Evolutionary conservation across 1,139 yeast species (phyloP).

Genomic region (Arxiozyma heterogenica): DNA sequence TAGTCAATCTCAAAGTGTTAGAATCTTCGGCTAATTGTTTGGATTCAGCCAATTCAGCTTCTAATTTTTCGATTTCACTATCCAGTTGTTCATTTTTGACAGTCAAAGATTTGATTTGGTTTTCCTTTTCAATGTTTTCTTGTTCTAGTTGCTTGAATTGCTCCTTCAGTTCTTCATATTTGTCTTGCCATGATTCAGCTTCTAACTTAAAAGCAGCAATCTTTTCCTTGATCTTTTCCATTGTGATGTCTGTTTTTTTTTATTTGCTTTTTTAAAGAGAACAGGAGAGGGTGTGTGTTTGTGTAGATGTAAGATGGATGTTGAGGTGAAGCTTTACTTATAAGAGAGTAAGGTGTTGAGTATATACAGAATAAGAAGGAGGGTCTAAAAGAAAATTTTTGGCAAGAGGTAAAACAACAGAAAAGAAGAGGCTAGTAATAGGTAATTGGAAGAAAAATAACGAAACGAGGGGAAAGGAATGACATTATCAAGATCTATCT

Average conservation of each 20-base stretch:
- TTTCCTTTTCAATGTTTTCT: conserved; percentile 84
- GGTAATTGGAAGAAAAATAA: too few species aligned
- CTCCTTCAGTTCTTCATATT: conserved; percentile 76
- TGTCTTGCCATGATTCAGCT: conserved; percentile 95
- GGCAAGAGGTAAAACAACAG: background rate
- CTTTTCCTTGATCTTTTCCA: conserved; percentile 41
- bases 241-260: conserved; percentile 6
- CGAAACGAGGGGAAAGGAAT: too few species aligned
- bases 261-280: too few species aligned
- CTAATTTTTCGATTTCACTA: conserved; percentile 83
- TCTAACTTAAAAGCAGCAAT: conserved; percentile 84
- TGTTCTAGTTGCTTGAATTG: conserved; percentile 87
- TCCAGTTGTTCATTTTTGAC: conserved; percentile 89
- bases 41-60: conserved; percentile 65
- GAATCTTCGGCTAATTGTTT: conserved; percentile 92
- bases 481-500: too few species aligned
- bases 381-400: background rate
- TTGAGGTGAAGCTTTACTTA: background rate
- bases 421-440: too few species aligned
- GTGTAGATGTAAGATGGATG: background rate
- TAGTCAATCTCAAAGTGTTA: conserved; percentile 76
- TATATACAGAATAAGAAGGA: background rate
- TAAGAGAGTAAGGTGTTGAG: background rate
- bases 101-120: conserved; percentile 85
- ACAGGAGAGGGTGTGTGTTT: too few species aligned